Evolutionary conservation across 1,139 yeast genomes (phyloP), one percentile per base, ranked within the genome.

Genomic region (Yamadazyma triangularis): DNA sequence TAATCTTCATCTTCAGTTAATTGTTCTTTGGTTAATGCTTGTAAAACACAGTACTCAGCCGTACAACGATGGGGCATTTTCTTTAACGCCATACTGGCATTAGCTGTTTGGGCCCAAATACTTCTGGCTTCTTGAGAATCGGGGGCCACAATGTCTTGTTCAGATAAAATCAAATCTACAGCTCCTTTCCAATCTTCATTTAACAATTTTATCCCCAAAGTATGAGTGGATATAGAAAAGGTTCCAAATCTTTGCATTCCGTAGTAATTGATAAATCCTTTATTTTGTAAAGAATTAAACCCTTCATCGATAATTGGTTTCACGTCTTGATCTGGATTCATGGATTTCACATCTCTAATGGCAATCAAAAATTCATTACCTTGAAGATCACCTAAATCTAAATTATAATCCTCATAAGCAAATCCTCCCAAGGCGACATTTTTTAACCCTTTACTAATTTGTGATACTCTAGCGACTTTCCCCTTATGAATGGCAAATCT

Each of bases 161-260:
- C 95, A 4, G 91, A 73, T 34, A 93, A 64, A 36, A 91, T 73
- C 36, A 88, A 61, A 31, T 85, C 84, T 3, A 71, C 91, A 2
- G 93, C 96, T 9, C 67, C 71, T 47, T 81, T 74, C 89, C 94
- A 91, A 34, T 89, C 79, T 25, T 76, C 78, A 32, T 75, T 69
- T 31, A 91, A 63, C 20, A 91, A 64, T 38, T 72, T 73, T 38
- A 76, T 75, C 30, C 99, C 99, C 32, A 88, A 70, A 21, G 71
- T 74, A 56, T 91, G 96, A 0, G 98, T 89, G 1, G 97, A 86
- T 18, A 87, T 70, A 7, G 96, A 84, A 50, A 88, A 91, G 0
- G 98, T 88, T 20, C 99, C 99, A 54, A 91, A 91, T 51, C 99
- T 67, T 64, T 91, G 99, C 93, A 91, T 82, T 13, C 99, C 99